Evolutionary conservation across 176 grass and related monocot genomes (phyloP).

Genomic region (Carex littledalei): DNA sequence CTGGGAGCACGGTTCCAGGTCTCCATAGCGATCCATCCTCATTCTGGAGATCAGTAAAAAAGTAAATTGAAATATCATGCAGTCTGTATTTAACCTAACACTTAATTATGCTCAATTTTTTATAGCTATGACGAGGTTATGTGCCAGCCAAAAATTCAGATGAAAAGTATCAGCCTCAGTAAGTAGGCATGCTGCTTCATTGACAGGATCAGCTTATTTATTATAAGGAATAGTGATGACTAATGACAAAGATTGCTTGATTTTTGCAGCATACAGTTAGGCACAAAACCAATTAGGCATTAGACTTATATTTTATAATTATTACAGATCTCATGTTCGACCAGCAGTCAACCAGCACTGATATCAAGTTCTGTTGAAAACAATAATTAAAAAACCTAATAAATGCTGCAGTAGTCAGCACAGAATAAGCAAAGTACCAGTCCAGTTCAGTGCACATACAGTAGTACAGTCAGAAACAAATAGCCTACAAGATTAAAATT

Average conservation of each 20-base stretch:
- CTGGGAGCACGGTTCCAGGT: slow-evolving; percentile 51
- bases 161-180: no score
- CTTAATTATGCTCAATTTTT: background rate
- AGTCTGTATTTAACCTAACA: background rate
- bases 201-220: no score
- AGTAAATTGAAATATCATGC: background rate
- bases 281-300: background rate
- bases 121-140: slow-evolving; percentile 28
- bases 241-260: background rate
- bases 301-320: background rate
- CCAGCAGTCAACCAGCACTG: background rate
- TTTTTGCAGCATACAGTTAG: background rate
- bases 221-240: background rate
- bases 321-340: background rate
- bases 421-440: no score
- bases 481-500: no score
- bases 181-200: no score
- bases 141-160: no score
- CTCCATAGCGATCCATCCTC: slow-evolving; percentile 79
- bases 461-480: no score
- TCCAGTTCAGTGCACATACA: no score
- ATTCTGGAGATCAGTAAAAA: slow-evolving; percentile 39
- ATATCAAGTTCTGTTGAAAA: background rate
- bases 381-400: no score
- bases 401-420: no score